phyloP scores from a whole-genome alignment of 1,284 basidiomycete genomes.

The Tilletia horrida region DNA sequence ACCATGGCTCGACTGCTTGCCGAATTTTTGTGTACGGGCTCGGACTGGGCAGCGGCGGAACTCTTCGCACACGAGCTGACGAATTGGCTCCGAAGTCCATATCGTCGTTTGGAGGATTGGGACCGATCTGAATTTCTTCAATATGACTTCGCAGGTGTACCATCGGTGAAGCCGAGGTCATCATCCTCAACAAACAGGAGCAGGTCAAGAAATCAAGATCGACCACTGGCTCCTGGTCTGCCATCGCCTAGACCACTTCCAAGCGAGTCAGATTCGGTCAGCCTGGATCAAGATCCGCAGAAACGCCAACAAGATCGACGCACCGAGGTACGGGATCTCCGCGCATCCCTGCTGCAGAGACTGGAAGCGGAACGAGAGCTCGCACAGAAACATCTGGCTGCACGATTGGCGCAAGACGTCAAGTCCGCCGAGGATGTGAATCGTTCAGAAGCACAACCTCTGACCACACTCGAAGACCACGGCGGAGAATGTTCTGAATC shows the following conservation, averaged over 20 bases:
- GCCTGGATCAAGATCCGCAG: not conserved
- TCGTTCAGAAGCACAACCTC: not conserved
- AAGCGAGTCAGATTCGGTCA: too few relatives aligned
- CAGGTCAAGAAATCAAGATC: too few relatives aligned
- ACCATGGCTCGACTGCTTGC: constrained; percentile 5
- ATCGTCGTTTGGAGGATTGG: constrained; percentile 5
- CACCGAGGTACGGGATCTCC: not conserved
- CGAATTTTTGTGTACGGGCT: not conserved
- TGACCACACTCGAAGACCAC: not conserved
- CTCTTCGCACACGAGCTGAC: constrained; percentile 10
- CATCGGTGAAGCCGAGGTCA: too few relatives aligned
- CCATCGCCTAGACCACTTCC: not conserved
- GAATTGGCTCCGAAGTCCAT: constrained; percentile 9
- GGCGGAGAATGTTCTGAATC: not conserved
- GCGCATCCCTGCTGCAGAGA: not conserved
- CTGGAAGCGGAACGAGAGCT: constrained; percentile 5
- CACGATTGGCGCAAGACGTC: not conserved
- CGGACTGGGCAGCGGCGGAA: not conserved
- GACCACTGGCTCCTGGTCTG: too few relatives aligned
- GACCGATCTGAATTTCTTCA: constrained; percentile 11
- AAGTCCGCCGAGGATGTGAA: not conserved
- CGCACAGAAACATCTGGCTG: not conserved
- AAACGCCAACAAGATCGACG: not conserved
- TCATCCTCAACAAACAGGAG: too few relatives aligned
- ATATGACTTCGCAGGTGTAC: not conserved